A percentile compares a stretch with the other conserved stretches of the same genome.
phyloP scores from a whole-genome alignment of 2,329 filamentous ascomycete genomes.

The Arthroderma sp. region DNA sequence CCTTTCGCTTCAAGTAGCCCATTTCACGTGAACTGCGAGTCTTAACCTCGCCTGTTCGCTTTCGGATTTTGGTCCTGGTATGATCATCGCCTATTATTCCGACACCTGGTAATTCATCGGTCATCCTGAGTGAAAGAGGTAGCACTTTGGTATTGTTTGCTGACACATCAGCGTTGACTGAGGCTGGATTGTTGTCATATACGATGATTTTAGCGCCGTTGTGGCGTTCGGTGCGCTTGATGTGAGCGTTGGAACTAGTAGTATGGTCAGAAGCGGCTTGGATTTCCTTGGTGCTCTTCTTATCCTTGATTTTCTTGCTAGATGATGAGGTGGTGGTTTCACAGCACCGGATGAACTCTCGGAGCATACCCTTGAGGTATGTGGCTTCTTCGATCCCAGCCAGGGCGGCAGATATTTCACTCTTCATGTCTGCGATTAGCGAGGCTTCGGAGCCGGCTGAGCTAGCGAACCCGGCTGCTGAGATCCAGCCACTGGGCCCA shows the following conservation, averaged over 20 bases:
- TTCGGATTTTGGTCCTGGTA: constrained; percentile 37
- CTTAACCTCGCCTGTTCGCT: constrained; percentile 57
- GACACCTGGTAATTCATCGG: constrained; percentile 28
- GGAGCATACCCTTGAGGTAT: constrained; percentile 34
- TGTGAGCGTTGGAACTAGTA: constrained; percentile 5
- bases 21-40: constrained; percentile 59
- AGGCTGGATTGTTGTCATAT: constrained; percentile 6
- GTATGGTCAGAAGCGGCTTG: constrained; percentile 4
- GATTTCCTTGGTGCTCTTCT: neutral
- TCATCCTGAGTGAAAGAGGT: constrained; percentile 59
- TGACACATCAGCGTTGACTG: neutral
- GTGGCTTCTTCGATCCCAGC: constrained; percentile 36
- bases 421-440: constrained; percentile 35
- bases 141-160: constrained; percentile 35
- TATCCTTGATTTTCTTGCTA: neutral
- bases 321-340: constrained; percentile 11
- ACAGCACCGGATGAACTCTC: constrained; percentile 32
- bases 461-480: constrained; percentile 23
- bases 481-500: constrained; percentile 35
- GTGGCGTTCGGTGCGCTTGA: constrained; percentile 22
- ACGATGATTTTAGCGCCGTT: constrained; percentile 27
- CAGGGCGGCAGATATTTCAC: constrained; percentile 35
- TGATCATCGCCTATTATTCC: constrained; percentile 33
- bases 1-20: constrained; percentile 63
- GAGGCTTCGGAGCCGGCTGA: constrained; percentile 27